Percentiles rank a stretch among this genome's conserved stretches.
Conservation (phyloP, 768 basidiomycete species). For the Suillus hirtellus region DNA sequence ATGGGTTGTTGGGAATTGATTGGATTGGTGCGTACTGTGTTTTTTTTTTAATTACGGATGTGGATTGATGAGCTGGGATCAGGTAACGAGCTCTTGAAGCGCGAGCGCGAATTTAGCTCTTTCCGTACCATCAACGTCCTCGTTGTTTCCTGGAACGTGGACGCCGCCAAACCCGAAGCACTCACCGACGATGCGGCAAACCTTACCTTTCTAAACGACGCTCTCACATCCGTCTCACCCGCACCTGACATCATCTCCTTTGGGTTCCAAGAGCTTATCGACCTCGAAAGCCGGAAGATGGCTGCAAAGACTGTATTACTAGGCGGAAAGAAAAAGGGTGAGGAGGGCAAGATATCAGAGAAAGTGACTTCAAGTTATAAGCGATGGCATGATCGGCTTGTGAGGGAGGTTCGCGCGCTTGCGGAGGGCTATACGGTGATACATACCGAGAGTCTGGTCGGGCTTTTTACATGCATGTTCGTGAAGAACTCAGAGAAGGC, state of each 20-base stretch:
- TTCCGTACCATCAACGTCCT: slow-evolving; percentile 79
- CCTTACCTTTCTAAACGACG: slow-evolving; percentile 75
- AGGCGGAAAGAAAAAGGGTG: slow-evolving; percentile 64
- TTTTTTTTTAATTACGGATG: not conserved
- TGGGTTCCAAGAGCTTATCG: slow-evolving; percentile 95
- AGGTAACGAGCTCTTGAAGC: slow-evolving; percentile 78
- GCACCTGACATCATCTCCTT: slow-evolving; percentile 87
- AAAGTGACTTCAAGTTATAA: slow-evolving; percentile 87
- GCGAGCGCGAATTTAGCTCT: slow-evolving; percentile 74
- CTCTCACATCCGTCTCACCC: slow-evolving; percentile 64
- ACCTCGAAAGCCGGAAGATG: slow-evolving; percentile 90
- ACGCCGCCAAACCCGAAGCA: slow-evolving; percentile 80
- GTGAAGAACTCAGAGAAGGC: slow-evolving; percentile 65
- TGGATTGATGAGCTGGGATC: slow-evolving; percentile 11
- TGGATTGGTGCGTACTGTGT: slow-evolving; percentile 72
- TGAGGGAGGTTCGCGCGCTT: slow-evolving; percentile 73
- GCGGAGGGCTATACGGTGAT: slow-evolving; percentile 78
- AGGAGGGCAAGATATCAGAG: slow-evolving; percentile 58
- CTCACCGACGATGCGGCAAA: slow-evolving; percentile 70
- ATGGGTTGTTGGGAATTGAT: slow-evolving; percentile 80
- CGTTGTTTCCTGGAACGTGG: slow-evolving; percentile 91
- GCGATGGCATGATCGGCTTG: slow-evolving; percentile 83
- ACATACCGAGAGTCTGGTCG: slow-evolving; percentile 88
- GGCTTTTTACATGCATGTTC: slow-evolving; percentile 77
- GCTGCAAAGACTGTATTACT: slow-evolving; percentile 89